A percentile compares a stretch with the other conserved stretches of the same genome.
These are phyloP conservation scores for Pyrus betulifolia DNA, from an alignment of 306 rosid species.

Conservation along the genomic window DNA sequence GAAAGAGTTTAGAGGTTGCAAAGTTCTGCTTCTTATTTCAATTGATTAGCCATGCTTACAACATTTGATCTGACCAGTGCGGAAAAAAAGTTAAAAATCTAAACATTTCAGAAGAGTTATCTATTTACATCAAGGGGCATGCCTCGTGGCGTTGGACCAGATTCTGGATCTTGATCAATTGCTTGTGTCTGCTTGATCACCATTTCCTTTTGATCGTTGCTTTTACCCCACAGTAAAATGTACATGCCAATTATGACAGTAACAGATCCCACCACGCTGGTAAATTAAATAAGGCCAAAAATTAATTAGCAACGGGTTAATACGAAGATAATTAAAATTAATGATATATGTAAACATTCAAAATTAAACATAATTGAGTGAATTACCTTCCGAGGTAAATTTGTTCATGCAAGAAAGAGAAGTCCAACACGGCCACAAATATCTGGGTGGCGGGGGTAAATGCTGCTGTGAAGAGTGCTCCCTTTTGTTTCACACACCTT, in stretches of 20 bases:
- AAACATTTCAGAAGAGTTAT: not conserved
- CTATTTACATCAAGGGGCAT: slow-evolving; percentile 3
- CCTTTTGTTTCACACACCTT: slow-evolving; percentile 80
- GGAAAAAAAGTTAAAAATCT: not conserved
- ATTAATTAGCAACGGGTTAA: slow-evolving; percentile 11
- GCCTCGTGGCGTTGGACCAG: slow-evolving; percentile 14
- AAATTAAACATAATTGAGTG: not conserved
- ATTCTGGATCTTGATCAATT: slow-evolving; percentile 28
- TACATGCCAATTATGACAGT: slow-evolving; percentile 76
- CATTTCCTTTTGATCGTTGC: slow-evolving; percentile 31
- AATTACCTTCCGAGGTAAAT: slow-evolving; percentile 68
- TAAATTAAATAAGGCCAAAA: slow-evolving; percentile 1
- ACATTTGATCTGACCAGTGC: not conserved
- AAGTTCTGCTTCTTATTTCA: not conserved
- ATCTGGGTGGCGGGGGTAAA: slow-evolving; percentile 65
- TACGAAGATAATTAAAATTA: not conserved
- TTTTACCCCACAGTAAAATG: slow-evolving; percentile 73
- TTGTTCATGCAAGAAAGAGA: slow-evolving; percentile 57
- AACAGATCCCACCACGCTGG: slow-evolving; percentile 68
- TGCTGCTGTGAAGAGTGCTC: slow-evolving; percentile 82
- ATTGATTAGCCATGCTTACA: not conserved
- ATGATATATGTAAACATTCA: not conserved
- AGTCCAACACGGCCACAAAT: slow-evolving; percentile 60
- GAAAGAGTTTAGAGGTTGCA: not conserved
- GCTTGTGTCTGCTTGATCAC: slow-evolving; percentile 30